phyloP scores from a whole-genome alignment of 1,139 yeast species.

The Zygoascus hellenicus region DNA sequence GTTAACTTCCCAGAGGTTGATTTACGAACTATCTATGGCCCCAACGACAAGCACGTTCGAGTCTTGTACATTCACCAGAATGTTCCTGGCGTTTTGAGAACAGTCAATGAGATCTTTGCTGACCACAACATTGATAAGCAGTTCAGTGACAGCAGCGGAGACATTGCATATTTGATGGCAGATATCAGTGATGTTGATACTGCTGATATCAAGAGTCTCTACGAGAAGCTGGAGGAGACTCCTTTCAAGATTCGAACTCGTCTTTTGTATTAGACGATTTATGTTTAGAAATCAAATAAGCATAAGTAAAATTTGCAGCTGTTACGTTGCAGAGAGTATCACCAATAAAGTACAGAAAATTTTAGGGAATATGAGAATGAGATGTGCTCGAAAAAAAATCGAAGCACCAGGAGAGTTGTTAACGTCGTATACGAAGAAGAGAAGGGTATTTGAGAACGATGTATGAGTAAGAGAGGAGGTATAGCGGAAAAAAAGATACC shows the following conservation, averaged over 20 bases:
- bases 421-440: too few relatives aligned
- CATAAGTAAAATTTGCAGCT: too few relatives aligned
- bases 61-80: conserved; percentile 94
- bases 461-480: too few relatives aligned
- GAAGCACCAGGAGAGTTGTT: too few relatives aligned
- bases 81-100: conserved; percentile 97
- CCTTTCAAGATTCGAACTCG: conserved; percentile 90
- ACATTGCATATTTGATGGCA: conserved; percentile 96
- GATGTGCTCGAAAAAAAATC: too few relatives aligned
- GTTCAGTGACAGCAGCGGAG: conserved; percentile 93
- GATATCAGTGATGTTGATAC: conserved; percentile 85
- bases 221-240: conserved; percentile 83
- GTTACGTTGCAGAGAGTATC: too few relatives aligned
- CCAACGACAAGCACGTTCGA: conserved; percentile 80
- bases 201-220: conserved; percentile 75
- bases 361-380: neutral
- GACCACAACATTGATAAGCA: conserved; percentile 97
- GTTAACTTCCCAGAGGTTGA: conserved; percentile 99
- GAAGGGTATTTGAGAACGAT: too few relatives aligned
- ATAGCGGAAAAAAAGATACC: too few relatives aligned
- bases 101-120: conserved; percentile 92
- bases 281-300: too few relatives aligned
- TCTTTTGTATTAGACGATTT: conserved; percentile 56
- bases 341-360: neutral
- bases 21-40: conserved; percentile 81